Evolutionary conservation across 2,329 filamentous ascomycete genomes (phyloP).

Genomic region (Parastagonospora nodorum): DNA sequence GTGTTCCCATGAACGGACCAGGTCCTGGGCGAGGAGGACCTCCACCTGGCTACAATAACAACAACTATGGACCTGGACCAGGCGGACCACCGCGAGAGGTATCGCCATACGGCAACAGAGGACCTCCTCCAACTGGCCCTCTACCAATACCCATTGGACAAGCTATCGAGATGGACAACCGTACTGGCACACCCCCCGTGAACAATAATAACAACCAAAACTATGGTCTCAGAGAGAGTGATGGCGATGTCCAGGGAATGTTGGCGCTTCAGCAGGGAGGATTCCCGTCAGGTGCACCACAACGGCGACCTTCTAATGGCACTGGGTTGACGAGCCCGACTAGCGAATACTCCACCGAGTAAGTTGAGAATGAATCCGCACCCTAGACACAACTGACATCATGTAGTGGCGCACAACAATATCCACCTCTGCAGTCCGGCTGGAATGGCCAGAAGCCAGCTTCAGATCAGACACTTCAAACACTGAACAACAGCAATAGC

Average conservation of each 20-base stretch:
- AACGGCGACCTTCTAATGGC: conserved; percentile 27
- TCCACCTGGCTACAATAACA: conserved; percentile 50
- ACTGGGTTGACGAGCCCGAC: conserved; percentile 55
- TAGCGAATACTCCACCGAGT: conserved; percentile 77
- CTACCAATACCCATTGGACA: conserved; percentile 59
- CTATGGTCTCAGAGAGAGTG: conserved; percentile 62
- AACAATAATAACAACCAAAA: conserved; percentile 22
- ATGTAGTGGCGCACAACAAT: conserved; percentile 34
- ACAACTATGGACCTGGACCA: conserved; percentile 40
- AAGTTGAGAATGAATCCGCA: conserved; percentile 47
- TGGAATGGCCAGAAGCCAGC: conserved; percentile 45
- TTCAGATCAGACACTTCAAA: conserved; percentile 32
- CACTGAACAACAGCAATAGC: conserved; percentile 32
- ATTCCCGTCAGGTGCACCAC: conserved; percentile 33
- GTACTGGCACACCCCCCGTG: conserved; percentile 39
- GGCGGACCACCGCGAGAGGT: conserved; percentile 48
- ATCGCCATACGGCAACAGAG: conserved; percentile 54
- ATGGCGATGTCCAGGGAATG: conserved; percentile 75
- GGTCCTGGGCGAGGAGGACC: conserved; percentile 49
- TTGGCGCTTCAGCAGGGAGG: conserved; percentile 67
- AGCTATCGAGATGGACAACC: conserved; percentile 80
- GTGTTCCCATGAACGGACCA: conserved; percentile 41
- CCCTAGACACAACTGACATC: conserved; percentile 20
- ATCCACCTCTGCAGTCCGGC: conserved; percentile 54
- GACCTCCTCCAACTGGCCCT: conserved; percentile 61